phyloP scores from a whole-genome alignment of 2,329 filamentous ascomycete species.

The Westerdykella ornata region DNA sequence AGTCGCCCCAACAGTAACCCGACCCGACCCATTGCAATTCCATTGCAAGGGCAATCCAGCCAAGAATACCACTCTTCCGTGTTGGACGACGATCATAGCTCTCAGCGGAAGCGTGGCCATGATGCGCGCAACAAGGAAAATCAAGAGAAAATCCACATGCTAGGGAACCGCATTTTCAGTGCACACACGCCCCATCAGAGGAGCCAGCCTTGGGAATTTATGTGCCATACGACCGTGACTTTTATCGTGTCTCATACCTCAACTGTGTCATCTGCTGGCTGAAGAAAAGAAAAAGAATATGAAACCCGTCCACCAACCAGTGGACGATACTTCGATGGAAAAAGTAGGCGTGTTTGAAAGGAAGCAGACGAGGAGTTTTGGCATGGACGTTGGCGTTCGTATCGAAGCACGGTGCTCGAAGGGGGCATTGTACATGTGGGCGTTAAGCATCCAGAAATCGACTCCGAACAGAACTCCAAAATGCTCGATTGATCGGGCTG shows the following conservation, averaged over 20 bases:
- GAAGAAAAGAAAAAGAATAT: conserved; percentile 21
- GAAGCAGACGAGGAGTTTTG: conserved; percentile 33
- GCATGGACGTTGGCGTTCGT: conserved; percentile 29
- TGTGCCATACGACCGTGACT: conserved; percentile 22
- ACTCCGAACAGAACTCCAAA: conserved; percentile 34
- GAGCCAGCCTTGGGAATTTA: conserved; percentile 26
- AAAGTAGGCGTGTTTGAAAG: no score
- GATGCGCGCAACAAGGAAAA: conserved; percentile 21
- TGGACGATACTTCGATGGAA: conserved; percentile 15
- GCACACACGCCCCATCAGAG: conserved; percentile 20
- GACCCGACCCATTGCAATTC: conserved; percentile 7
- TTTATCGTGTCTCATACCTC: conserved; percentile 24
- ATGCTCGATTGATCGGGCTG: conserved; percentile 25
- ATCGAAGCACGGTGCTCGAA: conserved; percentile 30
- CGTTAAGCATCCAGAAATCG: conserved; percentile 27
- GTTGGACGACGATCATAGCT: conserved; percentile 5
- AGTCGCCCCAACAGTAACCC: conserved; percentile 19
- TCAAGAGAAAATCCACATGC: conserved; percentile 32
- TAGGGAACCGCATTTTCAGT: conserved; percentile 24
- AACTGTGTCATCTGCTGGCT: conserved; percentile 17
- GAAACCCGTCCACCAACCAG: conserved; percentile 29
- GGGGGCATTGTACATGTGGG: conserved; percentile 31
- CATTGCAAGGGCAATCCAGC: conserved; percentile 2
- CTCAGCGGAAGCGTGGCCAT: conserved; percentile 6
- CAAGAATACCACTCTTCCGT: conserved; percentile 3